Base-by-base conservation (phyloP, 805 yeast genomes). In the Citeromyces matritensis region DNA sequence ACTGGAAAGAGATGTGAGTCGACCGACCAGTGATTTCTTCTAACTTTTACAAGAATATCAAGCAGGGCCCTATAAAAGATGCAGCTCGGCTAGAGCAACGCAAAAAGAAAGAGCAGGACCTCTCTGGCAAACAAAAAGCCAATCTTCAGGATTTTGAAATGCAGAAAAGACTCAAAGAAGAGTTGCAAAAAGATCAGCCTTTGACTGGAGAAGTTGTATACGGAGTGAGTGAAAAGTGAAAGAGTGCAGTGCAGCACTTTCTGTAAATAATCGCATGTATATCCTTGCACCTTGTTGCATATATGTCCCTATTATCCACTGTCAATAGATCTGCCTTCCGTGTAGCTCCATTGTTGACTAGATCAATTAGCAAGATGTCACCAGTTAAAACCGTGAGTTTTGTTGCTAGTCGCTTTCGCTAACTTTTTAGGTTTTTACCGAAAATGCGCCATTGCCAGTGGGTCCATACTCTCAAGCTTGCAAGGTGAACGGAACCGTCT, bases 401-500 rank as follows among this genome's bases (percentile, higher is more conserved):
- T 23, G 10, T 12, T 17, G 7, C 26, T 6, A 9, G 5, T 15
- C 29, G 13, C 15, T 6, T 6, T 12, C 13, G 17, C 29, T 26
- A 26, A 26, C 29, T 7, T 9, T 4, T 24, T 24, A 41, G 67
- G 75, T 83, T 36, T 63, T 67, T 44, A 73, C 94, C 32, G 62
- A 72, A 39, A 63, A 62, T 42, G 95, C 97, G 24, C 97, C 98
- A 42, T 85, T 94, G 36, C 95, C 97, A 38, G 95, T 95, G 26
- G 97, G 95, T 25, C 73, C 95, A 9, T 88, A 88, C 57, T 83
- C 95, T 19, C 98, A 91, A 58, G 98, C 97, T 30, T 71, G 86
- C 55, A 85, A 81, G 60, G 94, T 75, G 45, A 83, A 82, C 55
- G 84, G 94, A 38, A 73, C 84, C 53, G 58, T 91, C 52, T 91